Evolutionary conservation across 202 grass and related monocot genomes (phyloP), one percentile per base, ranked within the genome.

Genomic region (Zizania palustris): DNA sequence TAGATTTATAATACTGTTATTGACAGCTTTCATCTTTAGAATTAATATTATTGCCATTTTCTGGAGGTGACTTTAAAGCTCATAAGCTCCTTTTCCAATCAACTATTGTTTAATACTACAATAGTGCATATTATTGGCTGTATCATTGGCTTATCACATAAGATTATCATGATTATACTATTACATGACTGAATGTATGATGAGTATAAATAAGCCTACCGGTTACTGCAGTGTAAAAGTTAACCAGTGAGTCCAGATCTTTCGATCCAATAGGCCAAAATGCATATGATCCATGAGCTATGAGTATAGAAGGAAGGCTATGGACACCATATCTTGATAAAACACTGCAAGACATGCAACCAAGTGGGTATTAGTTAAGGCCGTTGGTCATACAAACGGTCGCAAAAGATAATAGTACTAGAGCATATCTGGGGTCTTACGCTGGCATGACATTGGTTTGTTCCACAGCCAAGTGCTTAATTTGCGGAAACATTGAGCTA

Each of bases 401-500:
- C 6, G 45, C n/a, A 10, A 42, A 76, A 61, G 67, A 77, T 72
- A 73, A 69, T 18, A 68, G 63, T 1, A 67, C 19, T 28, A 71
- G 3, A 62, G 37, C 14, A 46, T 11, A 61, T 65, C 34, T 8
- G 7, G 38, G 21, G 19, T 82, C 82, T 82, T 89, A 99, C 96
- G 81, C 85, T 64, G 86, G 88, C 80, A 88, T 93, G 50, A 82
- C 58, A 60, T 73, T 77, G 44, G 90, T 93, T 75, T 99, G 85
- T 86, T 93, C 96, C 5, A 96, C 79, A 79, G 90, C 81, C 80
- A 96, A 80, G 72, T 99, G 96, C 41, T 71, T 96, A 77, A 96
- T 80, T 61, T 60, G 83, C n/a, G 96, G 92, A 91, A 93, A 96
- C 92, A 99, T 96, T 69, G 83, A 84, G 81, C 89, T 93, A 55